phyloP scores from a whole-genome alignment of 306 rosid genomes.

The Astragalus membranaceus region DNA sequence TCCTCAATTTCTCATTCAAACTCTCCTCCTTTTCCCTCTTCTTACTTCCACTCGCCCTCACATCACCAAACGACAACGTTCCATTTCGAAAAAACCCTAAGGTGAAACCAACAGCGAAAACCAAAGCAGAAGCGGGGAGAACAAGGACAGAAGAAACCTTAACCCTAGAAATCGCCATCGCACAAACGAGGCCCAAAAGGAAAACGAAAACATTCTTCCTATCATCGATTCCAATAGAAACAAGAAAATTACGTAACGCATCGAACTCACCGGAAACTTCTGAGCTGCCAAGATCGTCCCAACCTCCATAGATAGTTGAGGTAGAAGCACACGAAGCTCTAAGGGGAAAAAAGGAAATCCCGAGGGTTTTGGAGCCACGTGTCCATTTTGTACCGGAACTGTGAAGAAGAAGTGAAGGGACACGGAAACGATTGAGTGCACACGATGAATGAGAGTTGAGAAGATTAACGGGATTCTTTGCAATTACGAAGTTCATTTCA shows the following conservation, averaged over 20 bases:
- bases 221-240: slow-evolving; percentile 63
- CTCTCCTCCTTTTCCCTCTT: slow-evolving; percentile 47
- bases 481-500: slow-evolving; percentile 47
- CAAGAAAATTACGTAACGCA: slow-evolving; percentile 49
- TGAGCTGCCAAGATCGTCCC: slow-evolving; percentile 55
- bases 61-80: slow-evolving; percentile 26
- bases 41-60: slow-evolving; percentile 39
- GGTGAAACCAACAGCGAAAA: slow-evolving; percentile 66
- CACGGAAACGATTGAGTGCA: slow-evolving; percentile 20
- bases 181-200: slow-evolving; percentile 62
- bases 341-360: slow-evolving; percentile 26
- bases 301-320: slow-evolving; percentile 58
- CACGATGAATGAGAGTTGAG: slow-evolving; percentile 23
- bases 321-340: slow-evolving; percentile 35
- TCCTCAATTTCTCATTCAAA: slow-evolving; percentile 47
- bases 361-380: slow-evolving; percentile 8
- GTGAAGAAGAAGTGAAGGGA: slow-evolving; percentile 30
- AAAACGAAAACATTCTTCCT: slow-evolving; percentile 53
- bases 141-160: slow-evolving; percentile 67
- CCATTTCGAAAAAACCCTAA: slow-evolving; percentile 61
- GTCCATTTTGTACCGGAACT: slow-evolving; percentile 26
- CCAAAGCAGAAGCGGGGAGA: slow-evolving; percentile 65
- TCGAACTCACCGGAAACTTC: slow-evolving; percentile 47
- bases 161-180: slow-evolving; percentile 81
- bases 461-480: slow-evolving; percentile 20